Evolutionary conservation across 1,284 basidiomycete genomes (phyloP).

Genomic region (Sporisorium iseilematis-ciliati): DNA sequence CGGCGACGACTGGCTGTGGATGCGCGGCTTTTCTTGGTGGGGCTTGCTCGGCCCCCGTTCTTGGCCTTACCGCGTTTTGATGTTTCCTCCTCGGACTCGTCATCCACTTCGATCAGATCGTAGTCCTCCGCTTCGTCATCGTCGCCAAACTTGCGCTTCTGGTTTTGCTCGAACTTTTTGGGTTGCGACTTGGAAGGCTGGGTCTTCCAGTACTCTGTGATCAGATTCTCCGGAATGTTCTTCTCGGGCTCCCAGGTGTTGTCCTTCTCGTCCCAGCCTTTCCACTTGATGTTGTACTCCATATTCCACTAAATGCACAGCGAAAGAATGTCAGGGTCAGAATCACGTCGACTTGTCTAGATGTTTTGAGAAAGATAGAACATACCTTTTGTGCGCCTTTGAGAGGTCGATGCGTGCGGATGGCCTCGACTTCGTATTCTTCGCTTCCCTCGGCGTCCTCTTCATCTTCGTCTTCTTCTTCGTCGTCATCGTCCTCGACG

Average conservation of each 20-base stretch:
- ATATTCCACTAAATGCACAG: conserved; percentile 20
- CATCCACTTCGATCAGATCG: conserved; percentile 23
- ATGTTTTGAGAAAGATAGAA: not conserved
- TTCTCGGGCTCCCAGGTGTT: conserved; percentile 58
- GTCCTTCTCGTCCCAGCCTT: conserved; percentile 38
- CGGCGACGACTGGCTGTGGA: conserved; percentile 12
- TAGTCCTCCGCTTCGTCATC: conserved; percentile 21
- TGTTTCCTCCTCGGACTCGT: conserved; percentile 9
- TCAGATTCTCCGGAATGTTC: conserved; percentile 17
- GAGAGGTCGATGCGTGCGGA: conserved; percentile 28
- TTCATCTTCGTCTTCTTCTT: conserved; percentile 26
- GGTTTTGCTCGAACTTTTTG: conserved; percentile 31
- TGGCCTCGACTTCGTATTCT: conserved; percentile 50
- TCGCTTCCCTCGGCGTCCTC: conserved; percentile 16
- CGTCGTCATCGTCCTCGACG: conserved; percentile 27
- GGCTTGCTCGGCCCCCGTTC: conserved; percentile 5
- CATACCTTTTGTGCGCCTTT: conserved; percentile 28
- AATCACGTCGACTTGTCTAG: too few relatives aligned
- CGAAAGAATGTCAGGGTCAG: not conserved
- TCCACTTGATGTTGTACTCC: conserved; percentile 56
- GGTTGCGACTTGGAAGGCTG: conserved; percentile 48
- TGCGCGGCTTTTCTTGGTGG: conserved; percentile 18
- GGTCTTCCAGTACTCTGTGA: conserved; percentile 51
- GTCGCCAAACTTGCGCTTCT: conserved; percentile 20
- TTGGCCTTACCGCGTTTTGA: conserved; percentile 11